phyloP scores from a whole-genome alignment of 164 flowering plant genomes.

The Houttuynia cordata region DNA sequence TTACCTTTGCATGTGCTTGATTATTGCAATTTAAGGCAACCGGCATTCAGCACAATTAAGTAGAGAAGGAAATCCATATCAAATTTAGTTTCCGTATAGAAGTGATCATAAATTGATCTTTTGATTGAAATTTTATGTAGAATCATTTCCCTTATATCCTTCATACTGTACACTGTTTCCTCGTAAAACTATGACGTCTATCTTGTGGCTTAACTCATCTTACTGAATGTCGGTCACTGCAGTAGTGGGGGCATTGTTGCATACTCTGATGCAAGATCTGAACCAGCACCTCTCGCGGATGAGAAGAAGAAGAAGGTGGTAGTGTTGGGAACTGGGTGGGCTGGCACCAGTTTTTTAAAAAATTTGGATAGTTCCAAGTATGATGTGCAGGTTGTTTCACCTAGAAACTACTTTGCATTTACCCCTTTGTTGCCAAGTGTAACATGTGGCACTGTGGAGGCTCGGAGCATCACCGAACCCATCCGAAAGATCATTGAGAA shows the following conservation, averaged over 20 bases:
- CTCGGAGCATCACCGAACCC: constrained; percentile 84
- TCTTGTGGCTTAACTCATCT: neutral
- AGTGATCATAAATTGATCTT: neutral
- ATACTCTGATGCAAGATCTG: constrained; percentile 39
- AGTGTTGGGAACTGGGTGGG: constrained; percentile 98
- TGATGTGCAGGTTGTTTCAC: constrained; percentile 85
- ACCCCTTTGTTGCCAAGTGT: constrained; percentile 89
- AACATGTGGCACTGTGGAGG: constrained; percentile 86
- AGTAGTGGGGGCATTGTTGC: constrained; percentile 74
- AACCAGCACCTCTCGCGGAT: constrained; percentile 12
- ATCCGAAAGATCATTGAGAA: constrained; percentile 56
- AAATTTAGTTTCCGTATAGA: neutral
- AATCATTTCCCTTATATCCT: neutral
- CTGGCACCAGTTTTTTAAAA: constrained; percentile 73
- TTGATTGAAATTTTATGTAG: neutral
- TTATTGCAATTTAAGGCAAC: neutral
- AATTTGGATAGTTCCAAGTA: constrained; percentile 54
- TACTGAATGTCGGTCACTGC: constrained; percentile 15
- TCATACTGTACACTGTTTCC: no score
- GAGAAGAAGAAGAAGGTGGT: constrained; percentile 50
- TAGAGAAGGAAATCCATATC: neutral
- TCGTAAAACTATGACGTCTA: neutral
- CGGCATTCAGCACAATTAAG: neutral
- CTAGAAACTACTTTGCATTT: constrained; percentile 84
- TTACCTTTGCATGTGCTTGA: no score